Percentiles rank a stretch among this genome's conserved stretches.
Conservation (phyloP, 768 basidiomycete genomes). For the Mycena albidolilacea region DNA sequence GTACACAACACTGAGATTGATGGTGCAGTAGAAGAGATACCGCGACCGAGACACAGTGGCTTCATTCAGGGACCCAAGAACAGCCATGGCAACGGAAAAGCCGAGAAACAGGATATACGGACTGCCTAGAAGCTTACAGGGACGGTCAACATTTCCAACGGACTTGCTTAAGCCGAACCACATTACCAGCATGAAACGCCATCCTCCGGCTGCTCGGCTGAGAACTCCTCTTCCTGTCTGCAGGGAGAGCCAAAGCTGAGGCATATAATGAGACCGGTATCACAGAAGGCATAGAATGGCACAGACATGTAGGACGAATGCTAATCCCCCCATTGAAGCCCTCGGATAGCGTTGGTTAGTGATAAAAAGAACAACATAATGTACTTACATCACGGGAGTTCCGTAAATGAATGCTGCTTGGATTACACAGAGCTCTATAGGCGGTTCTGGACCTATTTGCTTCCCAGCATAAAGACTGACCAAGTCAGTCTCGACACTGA, state of each 20-base stretch:
- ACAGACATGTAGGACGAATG: constrained; percentile 18
- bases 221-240: background rate
- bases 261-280: background rate
- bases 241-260: constrained; percentile 17
- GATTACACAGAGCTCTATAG: constrained; percentile 18
- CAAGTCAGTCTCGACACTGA: background rate
- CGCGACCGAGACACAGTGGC: constrained; percentile 25
- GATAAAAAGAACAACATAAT: background rate
- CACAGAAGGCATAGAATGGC: background rate
- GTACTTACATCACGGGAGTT: constrained; percentile 11
- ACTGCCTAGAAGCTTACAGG: constrained; percentile 11
- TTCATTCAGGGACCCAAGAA: constrained; percentile 8
- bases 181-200: constrained; percentile 17
- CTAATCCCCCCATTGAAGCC: constrained; percentile 20
- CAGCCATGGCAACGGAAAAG: constrained; percentile 11
- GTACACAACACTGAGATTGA: constrained; percentile 17
- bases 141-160: background rate
- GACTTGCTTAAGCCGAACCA: background rate
- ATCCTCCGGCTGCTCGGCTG: background rate
- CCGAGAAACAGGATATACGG: constrained; percentile 15
- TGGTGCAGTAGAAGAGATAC: constrained; percentile 28
- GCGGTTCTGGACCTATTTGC: constrained; percentile 21
- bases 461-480: constrained; percentile 22
- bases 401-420: constrained; percentile 25
- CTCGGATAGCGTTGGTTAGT: background rate